Evolutionary conservation across 2,329 filamentous ascomycete genomes (phyloP).

Genomic region (Ustulina deusta): DNA sequence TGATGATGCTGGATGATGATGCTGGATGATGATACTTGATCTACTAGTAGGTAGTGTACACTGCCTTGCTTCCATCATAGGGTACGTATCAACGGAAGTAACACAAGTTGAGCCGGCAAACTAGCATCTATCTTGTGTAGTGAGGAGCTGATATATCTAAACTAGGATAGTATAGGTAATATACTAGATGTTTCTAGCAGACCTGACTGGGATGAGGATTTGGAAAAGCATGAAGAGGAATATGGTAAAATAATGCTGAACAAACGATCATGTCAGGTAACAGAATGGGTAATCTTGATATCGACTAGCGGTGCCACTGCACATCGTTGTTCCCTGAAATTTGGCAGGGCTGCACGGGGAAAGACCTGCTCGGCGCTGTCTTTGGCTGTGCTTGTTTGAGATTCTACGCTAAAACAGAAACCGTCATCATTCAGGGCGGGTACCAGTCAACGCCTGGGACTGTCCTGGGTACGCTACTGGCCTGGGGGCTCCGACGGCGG

Average conservation of each 20-base stretch:
- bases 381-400: conserved; percentile 31
- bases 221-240: conserved; percentile 6
- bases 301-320: conserved; percentile 21
- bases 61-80: conserved; percentile 4
- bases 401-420: conserved; percentile 33
- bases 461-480: background rate
- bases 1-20: background rate
- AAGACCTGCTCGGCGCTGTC: conserved; percentile 10
- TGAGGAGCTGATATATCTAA: conserved; percentile 5
- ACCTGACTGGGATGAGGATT: conserved; percentile 13
- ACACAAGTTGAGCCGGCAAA: conserved; percentile 1
- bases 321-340: conserved; percentile 9
- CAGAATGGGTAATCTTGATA: conserved; percentile 12
- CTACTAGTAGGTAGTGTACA: background rate
- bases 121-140: too few relatives aligned
- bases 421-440: conserved; percentile 21
- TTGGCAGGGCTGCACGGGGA: conserved; percentile 29
- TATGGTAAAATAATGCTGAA: conserved; percentile 25
- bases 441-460: background rate
- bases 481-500: conserved; percentile 22
- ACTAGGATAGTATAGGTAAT: background rate
- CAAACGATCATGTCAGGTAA: conserved; percentile 15
- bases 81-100: background rate
- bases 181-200: conserved; percentile 11
- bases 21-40: background rate